Evolutionary conservation across 495 filamentous ascomycete species (phyloP).

Genomic region (Penicillium flavigenum): DNA sequence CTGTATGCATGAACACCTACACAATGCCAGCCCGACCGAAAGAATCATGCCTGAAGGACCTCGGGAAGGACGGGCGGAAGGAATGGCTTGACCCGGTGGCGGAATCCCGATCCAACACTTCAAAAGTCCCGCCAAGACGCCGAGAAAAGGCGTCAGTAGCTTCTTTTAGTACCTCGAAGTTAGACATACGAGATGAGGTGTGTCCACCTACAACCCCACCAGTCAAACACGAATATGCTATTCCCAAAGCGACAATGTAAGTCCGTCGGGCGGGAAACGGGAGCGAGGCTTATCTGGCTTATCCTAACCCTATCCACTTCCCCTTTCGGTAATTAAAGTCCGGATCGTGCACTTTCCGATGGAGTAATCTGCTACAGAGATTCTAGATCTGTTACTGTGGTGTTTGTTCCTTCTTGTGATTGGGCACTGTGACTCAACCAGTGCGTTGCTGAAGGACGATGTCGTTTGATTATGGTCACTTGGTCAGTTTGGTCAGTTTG

Average conservation of each 20-base stretch:
- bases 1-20: too few species aligned
- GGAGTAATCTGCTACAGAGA: slow-evolving; percentile 3
- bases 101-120: too few species aligned
- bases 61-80: too few species aligned
- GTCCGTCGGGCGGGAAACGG: neutral
- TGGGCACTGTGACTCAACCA: neutral
- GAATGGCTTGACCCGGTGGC: too few species aligned
- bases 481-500: neutral
- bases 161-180: too few species aligned
- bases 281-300: neutral
- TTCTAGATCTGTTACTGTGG: neutral
- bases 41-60: too few species aligned
- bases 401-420: neutral
- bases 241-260: neutral
- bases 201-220: too few species aligned
- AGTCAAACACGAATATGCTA: neutral
- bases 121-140: too few species aligned
- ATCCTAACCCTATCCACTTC: neutral
- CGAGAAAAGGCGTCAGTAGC: too few species aligned
- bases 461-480: neutral
- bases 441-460: neutral
- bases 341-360: slow-evolving; percentile 1
- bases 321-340: slow-evolving; percentile 7
- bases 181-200: too few species aligned
- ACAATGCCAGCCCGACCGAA: too few species aligned